phyloP scores from a whole-genome alignment of 2,329 filamentous ascomycete genomes.

The Monilinia fructigena region DNA sequence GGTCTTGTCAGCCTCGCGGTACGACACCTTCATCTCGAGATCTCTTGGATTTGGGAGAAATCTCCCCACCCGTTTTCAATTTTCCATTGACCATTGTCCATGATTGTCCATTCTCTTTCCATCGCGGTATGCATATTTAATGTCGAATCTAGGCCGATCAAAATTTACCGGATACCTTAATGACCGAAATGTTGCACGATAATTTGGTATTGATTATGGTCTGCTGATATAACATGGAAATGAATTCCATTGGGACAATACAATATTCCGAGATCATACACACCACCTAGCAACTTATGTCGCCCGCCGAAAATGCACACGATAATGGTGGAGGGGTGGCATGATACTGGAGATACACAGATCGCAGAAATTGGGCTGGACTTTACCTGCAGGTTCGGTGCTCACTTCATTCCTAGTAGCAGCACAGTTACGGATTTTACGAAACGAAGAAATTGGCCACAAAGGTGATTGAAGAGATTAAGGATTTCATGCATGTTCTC shows the following conservation, averaged over 20 bases:
- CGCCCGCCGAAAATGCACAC: conserved; percentile 27
- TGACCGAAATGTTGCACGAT: conserved; percentile 47
- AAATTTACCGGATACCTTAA: conserved; percentile 36
- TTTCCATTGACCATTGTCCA: not conserved
- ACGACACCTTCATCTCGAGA: conserved; percentile 16
- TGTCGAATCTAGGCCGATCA: conserved; percentile 24
- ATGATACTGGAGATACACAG: conserved; percentile 27
- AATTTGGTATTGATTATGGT: conserved; percentile 44
- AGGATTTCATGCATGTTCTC: conserved; percentile 84
- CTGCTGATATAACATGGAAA: conserved; percentile 47
- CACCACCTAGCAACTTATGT: conserved; percentile 31
- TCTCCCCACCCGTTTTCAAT: too few relatives aligned
- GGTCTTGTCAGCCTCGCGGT: conserved; percentile 36
- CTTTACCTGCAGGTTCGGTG: conserved; percentile 37
- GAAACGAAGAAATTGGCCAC: conserved; percentile 75
- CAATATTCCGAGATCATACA: conserved; percentile 35
- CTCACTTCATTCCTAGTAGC: conserved; percentile 37
- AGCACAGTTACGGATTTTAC: conserved; percentile 65
- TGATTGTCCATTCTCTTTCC: too few relatives aligned
- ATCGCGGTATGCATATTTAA: conserved; percentile 11
- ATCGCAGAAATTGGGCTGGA: conserved; percentile 38
- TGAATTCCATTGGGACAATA: conserved; percentile 35
- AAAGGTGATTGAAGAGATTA: conserved; percentile 84
- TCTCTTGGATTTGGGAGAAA: not conserved
- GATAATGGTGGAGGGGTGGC: conserved; percentile 25